Base-by-base conservation (phyloP, 2,329 filamentous ascomycete genomes). In the Hypoxylon sp. region DNA sequence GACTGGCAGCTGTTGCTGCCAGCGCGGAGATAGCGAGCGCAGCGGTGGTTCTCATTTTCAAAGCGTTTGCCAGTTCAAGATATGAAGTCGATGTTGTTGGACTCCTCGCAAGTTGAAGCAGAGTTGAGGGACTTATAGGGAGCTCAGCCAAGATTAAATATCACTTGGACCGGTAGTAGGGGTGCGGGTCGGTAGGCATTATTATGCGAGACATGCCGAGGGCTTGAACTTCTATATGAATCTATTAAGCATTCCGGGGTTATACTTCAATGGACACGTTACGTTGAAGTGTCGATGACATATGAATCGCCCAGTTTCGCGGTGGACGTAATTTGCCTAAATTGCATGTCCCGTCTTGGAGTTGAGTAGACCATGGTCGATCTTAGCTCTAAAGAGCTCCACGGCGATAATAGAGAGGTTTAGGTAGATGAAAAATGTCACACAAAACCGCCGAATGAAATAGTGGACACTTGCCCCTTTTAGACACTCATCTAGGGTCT, bases 1-100 rank as follows among this genome's bases (percentile, higher is more conserved):
- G 86, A 55, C 80, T 81, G 53, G 81, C 74, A 14, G 80, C 83
- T 30, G 81, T 72, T 35, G 76, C 74, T 14, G 78, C 80, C 37
- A 74, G 31, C 50, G 62, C 69, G 17, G 40, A 44, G 40, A 44
- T 10, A 44, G 40, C 40, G 27, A 74, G 53, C 3, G 66, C 48
- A 25, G 63, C 48, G 8, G 49, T 10, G 25, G 68, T 53, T 66
- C 62, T 74, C 72, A 74, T 74, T 61, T 35, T 71, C 60, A 35
- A 31, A 10, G 20, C 11, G 17, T 11, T 54, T n/a, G 42, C 6
- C 3, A 2, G 17, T 62, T 51, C 20, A 40, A 35, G 13, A 27
- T 22, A 46, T n/a, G 51, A 54, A 20, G 17, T 49, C 7, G 27
- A 48, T 44, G 48, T 11, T 48, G 37, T 8, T 10, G 13, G 22